A percentile compares a stretch with the other conserved stretches of the same genome.
These are phyloP conservation scores for Dothistroma septosporum DNA, from an alignment of 2,329 filamentous ascomycete genomes.

Conservation along the genomic window DNA sequence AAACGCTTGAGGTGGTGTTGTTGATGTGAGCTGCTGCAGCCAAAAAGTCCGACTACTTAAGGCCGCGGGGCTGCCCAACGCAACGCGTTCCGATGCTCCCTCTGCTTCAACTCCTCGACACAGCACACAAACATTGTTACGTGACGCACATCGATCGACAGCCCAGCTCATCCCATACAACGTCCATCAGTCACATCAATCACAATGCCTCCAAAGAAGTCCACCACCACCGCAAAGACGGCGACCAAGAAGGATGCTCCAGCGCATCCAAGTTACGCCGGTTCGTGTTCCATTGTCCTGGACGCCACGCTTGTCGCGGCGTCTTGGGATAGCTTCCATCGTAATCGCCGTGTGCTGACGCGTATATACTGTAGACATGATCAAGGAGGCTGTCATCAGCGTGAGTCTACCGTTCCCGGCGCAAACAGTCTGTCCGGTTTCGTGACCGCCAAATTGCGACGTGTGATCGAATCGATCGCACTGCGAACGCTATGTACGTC, in stretches of 20 bases:
- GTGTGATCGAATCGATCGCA: slow-evolving; percentile 16
- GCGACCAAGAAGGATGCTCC: slow-evolving; percentile 47
- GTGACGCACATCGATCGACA: slow-evolving; percentile 15
- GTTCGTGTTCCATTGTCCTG: slow-evolving; percentile 47
- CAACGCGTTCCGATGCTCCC: no score
- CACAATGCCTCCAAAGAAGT: slow-evolving; percentile 26
- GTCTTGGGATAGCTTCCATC: slow-evolving; percentile 15
- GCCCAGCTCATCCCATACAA: slow-evolving; percentile 13
- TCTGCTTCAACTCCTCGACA: neutral
- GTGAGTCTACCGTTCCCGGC: slow-evolving; percentile 57
- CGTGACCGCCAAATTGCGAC: slow-evolving; percentile 25
- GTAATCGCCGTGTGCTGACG: slow-evolving; percentile 46
- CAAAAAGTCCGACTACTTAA: neutral
- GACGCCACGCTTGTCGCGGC: slow-evolving; percentile 19
- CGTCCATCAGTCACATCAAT: slow-evolving; percentile 17
- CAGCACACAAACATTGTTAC: slow-evolving; percentile 10
- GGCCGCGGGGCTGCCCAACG: no score
- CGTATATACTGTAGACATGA: slow-evolving; percentile 60
- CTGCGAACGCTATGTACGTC: slow-evolving; percentile 4
- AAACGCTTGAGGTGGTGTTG: neutral
- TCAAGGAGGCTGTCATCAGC: slow-evolving; percentile 66
- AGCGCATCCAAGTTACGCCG: slow-evolving; percentile 62
- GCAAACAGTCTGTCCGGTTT: slow-evolving; percentile 34
- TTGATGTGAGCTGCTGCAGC: no score
- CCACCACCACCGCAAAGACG: slow-evolving; percentile 52